These are phyloP conservation scores for Chalciporus piperatus DNA, from an alignment of 768 basidiomycete species.

Conservation along the genomic window DNA sequence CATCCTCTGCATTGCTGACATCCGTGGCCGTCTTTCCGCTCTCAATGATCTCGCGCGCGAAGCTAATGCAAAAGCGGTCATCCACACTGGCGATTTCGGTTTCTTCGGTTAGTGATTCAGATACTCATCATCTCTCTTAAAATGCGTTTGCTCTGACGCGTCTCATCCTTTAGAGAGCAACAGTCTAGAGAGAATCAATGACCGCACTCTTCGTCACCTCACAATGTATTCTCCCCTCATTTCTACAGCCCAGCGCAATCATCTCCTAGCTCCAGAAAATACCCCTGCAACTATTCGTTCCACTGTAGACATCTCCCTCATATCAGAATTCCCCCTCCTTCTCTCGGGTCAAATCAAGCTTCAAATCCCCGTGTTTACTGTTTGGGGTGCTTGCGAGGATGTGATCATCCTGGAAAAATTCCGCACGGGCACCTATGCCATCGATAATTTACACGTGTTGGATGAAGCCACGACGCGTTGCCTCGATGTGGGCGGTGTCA, in stretches of 20 bases:
- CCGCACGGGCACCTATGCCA: slow-evolving; percentile 73
- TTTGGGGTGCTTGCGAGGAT: slow-evolving; percentile 98
- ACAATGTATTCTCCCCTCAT: slow-evolving; percentile 96
- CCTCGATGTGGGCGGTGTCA: slow-evolving; percentile 89
- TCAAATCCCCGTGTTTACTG: slow-evolving; percentile 90
- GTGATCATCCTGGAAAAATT: slow-evolving; percentile 91
- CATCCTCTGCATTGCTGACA: slow-evolving; percentile 94
- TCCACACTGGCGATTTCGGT: slow-evolving; percentile 99
- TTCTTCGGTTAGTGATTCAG: slow-evolving; percentile 71
- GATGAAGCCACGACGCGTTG: slow-evolving; percentile 95
- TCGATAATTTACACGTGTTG: slow-evolving; percentile 88
- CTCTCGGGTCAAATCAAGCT: slow-evolving; percentile 89
- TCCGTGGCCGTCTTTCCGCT: slow-evolving; percentile 80
- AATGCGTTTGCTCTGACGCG: slow-evolving; percentile 15
- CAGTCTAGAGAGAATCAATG: slow-evolving; percentile 87
- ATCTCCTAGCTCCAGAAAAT: slow-evolving; percentile 73
- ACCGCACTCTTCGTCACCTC: slow-evolving; percentile 93
- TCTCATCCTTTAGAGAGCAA: slow-evolving; percentile 52
- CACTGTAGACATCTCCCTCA: slow-evolving; percentile 69
- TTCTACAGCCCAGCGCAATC: slow-evolving; percentile 72
- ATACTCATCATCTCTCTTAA: not conserved
- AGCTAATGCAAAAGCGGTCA: slow-evolving; percentile 85
- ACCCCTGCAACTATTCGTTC: slow-evolving; percentile 65
- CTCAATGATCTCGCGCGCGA: slow-evolving; percentile 91
- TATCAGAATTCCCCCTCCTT: slow-evolving; percentile 93